Conservation (phyloP, 495 filamentous ascomycete species). For the Daldinia decipiens region DNA sequence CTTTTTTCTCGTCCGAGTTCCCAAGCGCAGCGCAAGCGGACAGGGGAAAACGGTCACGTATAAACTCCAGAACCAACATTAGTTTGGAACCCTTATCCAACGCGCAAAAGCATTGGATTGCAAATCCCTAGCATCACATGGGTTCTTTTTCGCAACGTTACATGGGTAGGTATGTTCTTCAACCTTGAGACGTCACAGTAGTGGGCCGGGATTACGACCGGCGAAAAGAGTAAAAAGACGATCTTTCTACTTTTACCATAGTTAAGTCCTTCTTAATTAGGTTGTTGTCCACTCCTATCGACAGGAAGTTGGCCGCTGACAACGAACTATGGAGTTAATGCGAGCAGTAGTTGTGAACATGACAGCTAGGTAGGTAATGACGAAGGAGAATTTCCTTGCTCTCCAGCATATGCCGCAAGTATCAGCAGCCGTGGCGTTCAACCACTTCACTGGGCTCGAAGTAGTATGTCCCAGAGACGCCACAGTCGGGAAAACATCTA, state of each 20-base stretch:
- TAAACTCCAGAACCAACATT: constrained; percentile 22
- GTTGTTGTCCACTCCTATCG: background rate
- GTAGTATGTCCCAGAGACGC: constrained; percentile 17
- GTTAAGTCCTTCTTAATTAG: constrained; percentile 19
- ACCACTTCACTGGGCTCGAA: constrained; percentile 30
- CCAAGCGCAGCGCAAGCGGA: no score
- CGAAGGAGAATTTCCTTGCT: constrained; percentile 11
- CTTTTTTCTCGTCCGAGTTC: constrained; percentile 20
- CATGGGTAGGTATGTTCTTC: constrained; percentile 28
- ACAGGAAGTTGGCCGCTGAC: constrained; percentile 8
- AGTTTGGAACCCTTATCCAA: constrained; percentile 12
- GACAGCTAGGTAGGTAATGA: constrained; percentile 30
- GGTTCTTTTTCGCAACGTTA: constrained; percentile 28
- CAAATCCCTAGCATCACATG: constrained; percentile 32
- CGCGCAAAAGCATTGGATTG: constrained; percentile 17
- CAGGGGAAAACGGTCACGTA: background rate
- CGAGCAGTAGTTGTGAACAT: background rate
- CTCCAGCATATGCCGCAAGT: constrained; percentile 24
- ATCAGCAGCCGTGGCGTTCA: constrained; percentile 37
- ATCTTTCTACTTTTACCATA: constrained; percentile 26
- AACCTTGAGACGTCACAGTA: constrained; percentile 29
- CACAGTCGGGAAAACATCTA: constrained; percentile 19
- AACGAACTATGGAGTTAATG: constrained; percentile 29
- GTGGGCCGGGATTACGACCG: constrained; percentile 23
- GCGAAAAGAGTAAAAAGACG: constrained; percentile 17